phyloP scores from a whole-genome alignment of 176 grass and related monocot genomes.

The Cymbopogon citratus region DNA sequence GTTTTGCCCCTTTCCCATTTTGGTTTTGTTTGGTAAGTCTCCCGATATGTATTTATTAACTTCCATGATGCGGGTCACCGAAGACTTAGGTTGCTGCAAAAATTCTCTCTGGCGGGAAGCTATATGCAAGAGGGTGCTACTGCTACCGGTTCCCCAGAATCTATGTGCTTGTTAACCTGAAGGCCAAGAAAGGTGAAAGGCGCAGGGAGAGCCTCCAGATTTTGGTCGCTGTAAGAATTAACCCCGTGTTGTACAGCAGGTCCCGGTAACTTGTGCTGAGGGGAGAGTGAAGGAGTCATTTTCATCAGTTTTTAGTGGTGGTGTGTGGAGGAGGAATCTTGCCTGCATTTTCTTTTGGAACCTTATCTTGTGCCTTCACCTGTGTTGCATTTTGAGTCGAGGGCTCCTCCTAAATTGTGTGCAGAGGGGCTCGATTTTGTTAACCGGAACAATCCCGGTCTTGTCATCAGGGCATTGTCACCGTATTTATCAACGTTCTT shows the following conservation, averaged over 20 bases:
- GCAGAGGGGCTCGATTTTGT: conserved; percentile 54
- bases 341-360: conserved; percentile 56
- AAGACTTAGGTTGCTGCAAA: conserved; percentile 23
- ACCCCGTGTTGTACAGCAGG: conserved; percentile 76
- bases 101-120: conserved; percentile 37
- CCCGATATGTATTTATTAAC: conserved; percentile 40
- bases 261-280: conserved; percentile 42
- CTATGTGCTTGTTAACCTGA: conserved; percentile 43
- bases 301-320: conserved; percentile 34
- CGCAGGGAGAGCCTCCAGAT: conserved; percentile 64
- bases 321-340: conserved; percentile 32
- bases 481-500: conserved; percentile 36
- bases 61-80: conserved; percentile 12
- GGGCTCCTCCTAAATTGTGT: conserved; percentile 40
- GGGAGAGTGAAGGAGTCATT: conserved; percentile 25
- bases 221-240: conserved; percentile 73
- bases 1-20: conserved; percentile 5
- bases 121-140: conserved; percentile 1
- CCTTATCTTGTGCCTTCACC: conserved; percentile 38
- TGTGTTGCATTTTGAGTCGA: conserved; percentile 34
- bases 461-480: conserved; percentile 30
- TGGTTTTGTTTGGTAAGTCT: conserved; percentile 19
- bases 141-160: conserved; percentile 32
- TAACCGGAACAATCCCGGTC: conserved; percentile 10
- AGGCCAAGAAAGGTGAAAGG: conserved; percentile 52